These are phyloP conservation scores for Neonectria hederae DNA, from an alignment of 2,329 filamentous ascomycete species.

Conservation along the genomic window DNA sequence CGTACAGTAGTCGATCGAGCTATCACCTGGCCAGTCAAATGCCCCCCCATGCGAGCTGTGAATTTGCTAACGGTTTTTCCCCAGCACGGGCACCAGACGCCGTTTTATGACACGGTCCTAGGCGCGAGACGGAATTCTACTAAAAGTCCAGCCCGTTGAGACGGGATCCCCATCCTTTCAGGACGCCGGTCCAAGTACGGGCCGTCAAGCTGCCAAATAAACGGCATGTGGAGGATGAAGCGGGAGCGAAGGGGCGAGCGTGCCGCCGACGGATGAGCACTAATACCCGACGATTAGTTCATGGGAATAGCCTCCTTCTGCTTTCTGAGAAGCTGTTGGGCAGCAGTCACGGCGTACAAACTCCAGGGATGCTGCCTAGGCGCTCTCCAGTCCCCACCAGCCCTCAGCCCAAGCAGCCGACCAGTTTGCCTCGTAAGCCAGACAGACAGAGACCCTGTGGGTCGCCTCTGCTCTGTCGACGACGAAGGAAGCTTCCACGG, in stretches of 20 bases:
- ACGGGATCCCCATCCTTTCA: not conserved
- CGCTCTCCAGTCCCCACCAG: not conserved
- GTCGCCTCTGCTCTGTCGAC: not conserved
- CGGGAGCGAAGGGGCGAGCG: no score
- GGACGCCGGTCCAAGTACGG: not conserved
- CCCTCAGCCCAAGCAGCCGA: no score
- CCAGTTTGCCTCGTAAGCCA: not conserved
- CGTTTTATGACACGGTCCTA: not conserved
- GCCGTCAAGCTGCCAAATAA: not conserved
- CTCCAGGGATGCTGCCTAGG: no score
- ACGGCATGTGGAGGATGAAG: not conserved
- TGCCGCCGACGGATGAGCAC: not conserved
- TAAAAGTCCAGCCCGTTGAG: not conserved
- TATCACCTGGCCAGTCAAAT: not conserved
- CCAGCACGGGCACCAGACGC: not conserved
- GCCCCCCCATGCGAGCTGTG: not conserved
- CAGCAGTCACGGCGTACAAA: not conserved
- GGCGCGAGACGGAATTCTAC: not conserved
- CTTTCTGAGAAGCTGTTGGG: not conserved
- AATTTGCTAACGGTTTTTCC: not conserved
- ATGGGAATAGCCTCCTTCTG: not conserved
- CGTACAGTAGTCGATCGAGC: conserved; percentile 12
- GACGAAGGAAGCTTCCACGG: not conserved
- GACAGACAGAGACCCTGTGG: not conserved
- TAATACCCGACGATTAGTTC: not conserved